A percentile compares a stretch with the other conserved stretches of the same genome.
Evolutionary conservation across 2,329 filamentous ascomycete genomes (phyloP).

Genomic region (Phialophora tarda): DNA sequence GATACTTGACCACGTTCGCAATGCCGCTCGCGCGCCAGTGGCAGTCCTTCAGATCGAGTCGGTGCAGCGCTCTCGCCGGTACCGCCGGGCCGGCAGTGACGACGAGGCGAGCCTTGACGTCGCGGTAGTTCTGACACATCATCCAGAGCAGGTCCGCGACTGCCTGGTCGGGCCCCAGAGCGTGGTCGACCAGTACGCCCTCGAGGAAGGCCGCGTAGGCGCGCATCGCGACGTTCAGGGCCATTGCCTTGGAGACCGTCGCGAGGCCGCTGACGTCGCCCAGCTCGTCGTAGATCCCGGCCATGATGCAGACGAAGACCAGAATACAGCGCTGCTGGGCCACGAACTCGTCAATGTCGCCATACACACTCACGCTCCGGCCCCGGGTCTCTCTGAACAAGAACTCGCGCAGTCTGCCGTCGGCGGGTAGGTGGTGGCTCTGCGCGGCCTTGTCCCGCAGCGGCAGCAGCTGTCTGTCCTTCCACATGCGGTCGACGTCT

Average conservation of each 20-base stretch:
- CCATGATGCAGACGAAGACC: conserved; percentile 25
- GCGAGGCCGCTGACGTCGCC: conserved; percentile 2
- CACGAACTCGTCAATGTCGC: conserved; percentile 27
- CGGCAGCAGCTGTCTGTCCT: conserved; percentile 16
- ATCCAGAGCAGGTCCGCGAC: conserved; percentile 30
- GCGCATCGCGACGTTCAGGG: conserved; percentile 16
- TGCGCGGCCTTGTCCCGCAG: conserved; percentile 7
- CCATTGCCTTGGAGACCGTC: conserved; percentile 10
- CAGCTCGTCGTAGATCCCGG: conserved; percentile 17
- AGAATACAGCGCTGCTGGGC: conserved; percentile 26
- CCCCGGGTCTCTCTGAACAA: conserved; percentile 20
- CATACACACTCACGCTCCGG: conserved; percentile 25
- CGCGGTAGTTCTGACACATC: conserved; percentile 29
- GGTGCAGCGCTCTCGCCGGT: conserved; percentile 9
- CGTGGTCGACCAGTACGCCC: conserved; percentile 24
- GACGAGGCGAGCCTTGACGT: conserved; percentile 15
- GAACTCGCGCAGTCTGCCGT: conserved; percentile 26
- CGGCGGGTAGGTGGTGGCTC: conserved; percentile 7
- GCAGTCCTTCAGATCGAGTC: conserved; percentile 22
- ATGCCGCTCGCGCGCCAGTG: conserved; percentile 29
- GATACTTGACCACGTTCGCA: conserved; percentile 30
- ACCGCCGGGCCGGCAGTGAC: conserved; percentile 1
- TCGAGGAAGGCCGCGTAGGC: conserved; percentile 24
- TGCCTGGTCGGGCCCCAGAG: conserved; percentile 23
- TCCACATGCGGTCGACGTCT: conserved; percentile 29